Evolutionary conservation across 2,329 filamentous ascomycete genomes (phyloP), one percentile per base, ranked within the genome.

Genomic region (Claviceps sp.): DNA sequence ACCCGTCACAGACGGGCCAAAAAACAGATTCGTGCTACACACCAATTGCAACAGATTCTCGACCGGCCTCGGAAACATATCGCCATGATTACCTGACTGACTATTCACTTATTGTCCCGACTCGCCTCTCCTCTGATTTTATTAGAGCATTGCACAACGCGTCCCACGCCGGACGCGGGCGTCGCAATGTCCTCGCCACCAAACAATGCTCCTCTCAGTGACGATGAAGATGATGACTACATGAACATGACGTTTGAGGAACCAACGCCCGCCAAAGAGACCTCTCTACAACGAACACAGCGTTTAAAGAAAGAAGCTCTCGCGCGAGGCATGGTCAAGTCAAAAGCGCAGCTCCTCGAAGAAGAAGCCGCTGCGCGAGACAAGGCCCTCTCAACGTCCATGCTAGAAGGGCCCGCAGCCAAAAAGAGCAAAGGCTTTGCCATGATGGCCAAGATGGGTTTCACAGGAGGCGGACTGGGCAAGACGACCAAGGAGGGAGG

Each of bases 391-490:
- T 77, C 82, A 4, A 86, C 72, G n/a, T 86, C 85, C 5, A 73
- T 93, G 48, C 72, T 95, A 6, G 78, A 82, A 20, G 65, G 70
- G 41, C 67, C 72, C 5, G 66, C 67, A 16, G 70, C 76, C 16
- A 75, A 79, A 48, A 78, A 77, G 60, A 94, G 84, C 70, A 97
- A 96, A 64, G 93, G 91, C 1, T 81, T 94, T 55, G 82, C 87
- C 57, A 96, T 98, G 88, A 95, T 98, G 90, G 85, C 88, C 22
- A 91, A 88, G 67, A 87, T 98, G 76, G 93, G 93, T 1, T 98
- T 94, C 71, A 84, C 81, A 53, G 89, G 90, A 24, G 81, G 80
- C 38, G 77, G 82, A 0, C 72, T 97, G 3, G 93, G 93, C 1
- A 70, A 66, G 52, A 65, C 65, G 56, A 81, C 78, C 59, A 71